Conservation (phyloP, 305 asterid species). For the Striga hermonthica region DNA sequence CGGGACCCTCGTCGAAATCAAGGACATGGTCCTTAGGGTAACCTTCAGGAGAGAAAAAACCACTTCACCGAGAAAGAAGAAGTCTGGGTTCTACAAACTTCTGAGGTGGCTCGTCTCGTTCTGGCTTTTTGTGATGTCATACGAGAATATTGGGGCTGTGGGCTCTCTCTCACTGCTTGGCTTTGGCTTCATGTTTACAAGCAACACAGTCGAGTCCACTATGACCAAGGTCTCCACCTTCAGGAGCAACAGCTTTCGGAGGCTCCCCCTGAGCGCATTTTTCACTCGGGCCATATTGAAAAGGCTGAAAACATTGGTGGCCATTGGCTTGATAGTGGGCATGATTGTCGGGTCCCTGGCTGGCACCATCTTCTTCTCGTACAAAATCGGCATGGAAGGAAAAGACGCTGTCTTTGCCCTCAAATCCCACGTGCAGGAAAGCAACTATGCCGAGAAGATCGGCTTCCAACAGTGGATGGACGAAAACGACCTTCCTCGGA, state of each 20-base stretch:
- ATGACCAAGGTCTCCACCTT: constrained; percentile 67
- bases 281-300: constrained; percentile 68
- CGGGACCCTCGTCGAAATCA: constrained; percentile 80
- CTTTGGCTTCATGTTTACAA: constrained; percentile 62
- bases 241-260: constrained; percentile 69
- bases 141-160: constrained; percentile 62
- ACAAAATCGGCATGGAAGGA: constrained; percentile 84
- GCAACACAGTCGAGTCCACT: constrained; percentile 63
- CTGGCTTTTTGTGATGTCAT: constrained; percentile 76
- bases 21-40: constrained; percentile 43
- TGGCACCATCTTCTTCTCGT: constrained; percentile 73
- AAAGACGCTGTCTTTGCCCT: constrained; percentile 77
- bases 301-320: constrained; percentile 72
- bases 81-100: constrained; percentile 67
- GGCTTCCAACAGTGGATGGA: constrained; percentile 94
- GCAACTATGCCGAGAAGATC: constrained; percentile 80
- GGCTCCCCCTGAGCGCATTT: constrained; percentile 56
- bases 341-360: constrained; percentile 70
- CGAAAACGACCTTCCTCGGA: constrained; percentile 84
- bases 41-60: constrained; percentile 50
- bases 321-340: constrained; percentile 78
- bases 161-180: constrained; percentile 64
- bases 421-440: constrained; percentile 79
- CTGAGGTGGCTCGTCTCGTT: constrained; percentile 82
- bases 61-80: constrained; percentile 36